These are phyloP conservation scores for Cinnamomum chago DNA, from an alignment of 164 flowering plant genomes.

Conservation along the genomic window DNA sequence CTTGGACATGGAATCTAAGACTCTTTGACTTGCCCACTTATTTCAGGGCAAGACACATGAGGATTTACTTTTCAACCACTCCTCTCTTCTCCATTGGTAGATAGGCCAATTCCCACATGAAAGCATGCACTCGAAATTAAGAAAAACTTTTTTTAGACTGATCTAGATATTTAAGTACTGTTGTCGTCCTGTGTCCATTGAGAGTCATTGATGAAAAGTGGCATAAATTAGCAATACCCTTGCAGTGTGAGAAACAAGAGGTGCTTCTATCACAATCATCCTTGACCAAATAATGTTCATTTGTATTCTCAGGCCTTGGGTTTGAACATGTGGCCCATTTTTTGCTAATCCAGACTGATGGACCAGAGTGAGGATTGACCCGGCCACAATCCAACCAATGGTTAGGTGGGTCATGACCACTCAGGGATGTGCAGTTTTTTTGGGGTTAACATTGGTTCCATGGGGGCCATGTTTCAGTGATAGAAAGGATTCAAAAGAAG, in stretches of 20 bases:
- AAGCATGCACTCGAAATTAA: neutral
- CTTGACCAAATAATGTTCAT: too few species aligned
- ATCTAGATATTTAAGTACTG: neutral
- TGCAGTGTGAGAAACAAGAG: neutral
- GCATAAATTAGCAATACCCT: neutral
- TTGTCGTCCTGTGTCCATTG: neutral
- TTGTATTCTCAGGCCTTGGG: neutral
- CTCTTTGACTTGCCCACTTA: conserved; percentile 65
- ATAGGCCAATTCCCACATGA: neutral
- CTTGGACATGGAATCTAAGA: conserved; percentile 28
- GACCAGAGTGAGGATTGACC: neutral
- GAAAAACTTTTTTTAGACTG: neutral
- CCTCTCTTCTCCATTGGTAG: neutral
- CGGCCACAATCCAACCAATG: neutral
- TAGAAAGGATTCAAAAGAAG: neutral
- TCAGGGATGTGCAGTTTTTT: too few species aligned
- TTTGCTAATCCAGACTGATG: neutral
- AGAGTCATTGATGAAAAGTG: neutral
- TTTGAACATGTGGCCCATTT: neutral
- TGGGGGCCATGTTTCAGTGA: neutral
- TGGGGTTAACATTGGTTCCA: too few species aligned
- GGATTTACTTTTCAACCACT: conserved; percentile 4
- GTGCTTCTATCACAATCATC: neutral
- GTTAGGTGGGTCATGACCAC: too few species aligned
- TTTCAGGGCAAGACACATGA: conserved; percentile 12